phyloP scores from a whole-genome alignment of 2,329 filamentous ascomycete species.

The Pseudocercospora macadamiae region DNA sequence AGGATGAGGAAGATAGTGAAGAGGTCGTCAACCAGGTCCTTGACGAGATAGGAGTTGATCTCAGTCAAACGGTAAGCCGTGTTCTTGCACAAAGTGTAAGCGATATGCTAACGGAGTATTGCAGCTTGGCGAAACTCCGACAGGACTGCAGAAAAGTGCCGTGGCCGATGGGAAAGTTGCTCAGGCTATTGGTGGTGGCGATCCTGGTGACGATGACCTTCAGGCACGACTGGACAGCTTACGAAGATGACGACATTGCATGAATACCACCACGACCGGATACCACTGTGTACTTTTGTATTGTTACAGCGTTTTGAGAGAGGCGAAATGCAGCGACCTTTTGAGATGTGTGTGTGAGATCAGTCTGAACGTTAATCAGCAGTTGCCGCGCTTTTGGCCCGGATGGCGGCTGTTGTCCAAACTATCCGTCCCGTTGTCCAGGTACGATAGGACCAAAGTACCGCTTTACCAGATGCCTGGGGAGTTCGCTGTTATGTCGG shows the following conservation, averaged over 20 bases:
- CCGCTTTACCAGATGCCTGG: not conserved
- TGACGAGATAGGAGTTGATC: constrained; percentile 94
- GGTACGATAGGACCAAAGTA: not conserved
- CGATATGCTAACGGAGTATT: constrained; percentile 13
- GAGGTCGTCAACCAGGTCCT: constrained; percentile 96
- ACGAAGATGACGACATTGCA: constrained; percentile 36
- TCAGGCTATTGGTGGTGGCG: constrained; percentile 77
- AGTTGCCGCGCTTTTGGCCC: not conserved
- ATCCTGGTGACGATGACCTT: constrained; percentile 77
- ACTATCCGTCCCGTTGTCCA: not conserved
- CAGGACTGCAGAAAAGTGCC: constrained; percentile 73
- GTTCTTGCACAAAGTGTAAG: not conserved
- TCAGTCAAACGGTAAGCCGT: constrained; percentile 78
- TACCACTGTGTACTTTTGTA: not conserved
- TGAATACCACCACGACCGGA: not conserved
- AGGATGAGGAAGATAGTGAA: constrained; percentile 92
- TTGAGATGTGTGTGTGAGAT: not conserved
- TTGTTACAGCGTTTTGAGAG: no score
- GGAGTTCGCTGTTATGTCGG: not conserved
- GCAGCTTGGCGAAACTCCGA: constrained; percentile 89
- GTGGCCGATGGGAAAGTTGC: constrained; percentile 78
- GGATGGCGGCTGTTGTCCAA: no score
- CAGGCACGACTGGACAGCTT: constrained; percentile 92
- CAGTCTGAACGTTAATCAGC: not conserved
- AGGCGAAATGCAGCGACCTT: not conserved